Base-by-base conservation (phyloP, 2,329 filamentous ascomycete genomes). In the Cercospora zeae-maydis region DNA sequence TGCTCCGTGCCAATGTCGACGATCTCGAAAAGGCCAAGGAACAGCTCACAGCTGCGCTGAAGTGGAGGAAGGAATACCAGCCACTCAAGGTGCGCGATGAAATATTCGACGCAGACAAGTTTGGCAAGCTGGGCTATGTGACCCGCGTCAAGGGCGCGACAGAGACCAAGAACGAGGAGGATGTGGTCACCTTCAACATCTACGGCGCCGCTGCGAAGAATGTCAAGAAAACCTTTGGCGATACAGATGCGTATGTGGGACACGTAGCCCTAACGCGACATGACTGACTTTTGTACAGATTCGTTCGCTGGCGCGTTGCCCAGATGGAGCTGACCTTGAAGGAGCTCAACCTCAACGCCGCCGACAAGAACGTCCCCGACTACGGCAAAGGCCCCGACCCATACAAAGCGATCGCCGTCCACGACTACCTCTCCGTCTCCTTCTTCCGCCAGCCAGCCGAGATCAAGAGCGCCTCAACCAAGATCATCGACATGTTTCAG, bases 331-430 rank as follows among this genome's bases (percentile, higher is more conserved):
- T 92, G 53, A 90, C 91, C 2, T 81, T 97, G 51, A 83, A 86
- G 66, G 87, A 91, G 66, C 86, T 97, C 59, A 82, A 87, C 67
- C 83, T 97, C 66, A 75, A 83, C 19, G 81, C 84, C 27, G 90
- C 91, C 57, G 92, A 86, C 8, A 79, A 83, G 67, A 84, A 86
- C 45, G 91, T 93, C 71, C 87, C 89, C 1, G 88, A 91, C 61
- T 88, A 86, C 66, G 80, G 85, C 68, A 72, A 81, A 36, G 84
- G 83, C 14, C 78, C 82, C 9, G 93, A 97, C 73, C 91, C 90
- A 0, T 96, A 96, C 79, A 91, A 93, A 78, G 92, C 96, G 81
- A 84, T 91, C 71, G 93, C 97, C 78, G 87, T 97, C 30, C 93
- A 98, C 79, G 93, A 98, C 81, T 97, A 97, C 82, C 86, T 90